Conservation (phyloP, 2,329 filamentous ascomycete species). For the Colletotrichum limetticola region DNA sequence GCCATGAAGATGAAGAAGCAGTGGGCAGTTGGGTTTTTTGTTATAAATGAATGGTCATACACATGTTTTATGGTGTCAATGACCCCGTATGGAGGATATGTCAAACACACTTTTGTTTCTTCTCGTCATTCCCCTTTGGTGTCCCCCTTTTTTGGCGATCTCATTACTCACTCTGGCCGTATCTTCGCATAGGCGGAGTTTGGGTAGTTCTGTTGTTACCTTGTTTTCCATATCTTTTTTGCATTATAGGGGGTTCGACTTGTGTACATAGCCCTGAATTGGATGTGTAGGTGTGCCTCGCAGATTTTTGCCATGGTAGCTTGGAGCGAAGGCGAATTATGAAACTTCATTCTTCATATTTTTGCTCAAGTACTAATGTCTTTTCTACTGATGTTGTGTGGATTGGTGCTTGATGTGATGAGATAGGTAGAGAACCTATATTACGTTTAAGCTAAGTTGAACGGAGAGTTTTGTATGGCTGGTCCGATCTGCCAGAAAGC, state of each 20-base stretch:
- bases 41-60: not conserved
- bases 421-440: too few species aligned
- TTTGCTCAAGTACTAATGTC: too few species aligned
- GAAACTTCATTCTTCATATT: too few species aligned
- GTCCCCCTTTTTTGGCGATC: not conserved
- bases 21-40: not conserved
- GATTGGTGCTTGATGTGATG: not conserved
- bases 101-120: constrained; percentile 3
- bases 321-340: constrained; percentile 28
- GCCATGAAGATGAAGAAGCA: not conserved
- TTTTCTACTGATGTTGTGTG: too few species aligned
- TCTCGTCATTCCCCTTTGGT: not conserved
- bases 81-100: constrained; percentile 20
- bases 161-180: not conserved
- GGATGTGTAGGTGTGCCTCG: not conserved
- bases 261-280: constrained; percentile 14
- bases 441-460: too few species aligned
- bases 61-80: constrained; percentile 9
- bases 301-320: not conserved
- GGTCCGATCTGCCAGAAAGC: too few species aligned
- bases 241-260: constrained; percentile 13
- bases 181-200: constrained; percentile 20
- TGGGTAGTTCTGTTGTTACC: not conserved
- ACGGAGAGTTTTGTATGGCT: too few species aligned
- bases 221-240: not conserved